These are phyloP conservation scores for Dactylellina leptospora DNA, from an alignment of 2,329 filamentous ascomycete species.

Conservation along the genomic window DNA sequence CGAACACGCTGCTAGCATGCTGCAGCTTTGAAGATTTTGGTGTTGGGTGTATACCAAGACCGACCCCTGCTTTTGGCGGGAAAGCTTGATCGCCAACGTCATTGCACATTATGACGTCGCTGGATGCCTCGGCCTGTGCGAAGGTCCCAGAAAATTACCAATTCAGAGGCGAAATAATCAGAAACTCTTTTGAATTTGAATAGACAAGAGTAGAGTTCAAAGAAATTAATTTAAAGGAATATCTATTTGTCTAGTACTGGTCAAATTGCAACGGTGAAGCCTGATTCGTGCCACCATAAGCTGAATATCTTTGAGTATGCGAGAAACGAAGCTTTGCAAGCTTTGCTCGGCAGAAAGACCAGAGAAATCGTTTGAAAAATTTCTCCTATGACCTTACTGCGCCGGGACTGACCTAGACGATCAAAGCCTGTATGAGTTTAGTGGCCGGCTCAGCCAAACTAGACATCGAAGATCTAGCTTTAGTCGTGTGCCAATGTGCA, in stretches of 20 bases:
- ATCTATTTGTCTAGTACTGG: too few relatives aligned
- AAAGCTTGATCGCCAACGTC: conserved; percentile 29
- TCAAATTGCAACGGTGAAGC: too few relatives aligned
- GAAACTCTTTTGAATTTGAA: background rate
- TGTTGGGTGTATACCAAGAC: conserved; percentile 9
- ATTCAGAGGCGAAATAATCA: background rate
- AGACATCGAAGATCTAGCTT: background rate
- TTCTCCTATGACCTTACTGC: background rate
- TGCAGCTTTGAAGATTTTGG: too few relatives aligned
- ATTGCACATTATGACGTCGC: conserved; percentile 13
- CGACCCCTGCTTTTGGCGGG: background rate
- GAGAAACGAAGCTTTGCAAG: too few relatives aligned
- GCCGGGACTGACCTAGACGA: background rate
- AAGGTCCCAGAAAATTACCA: background rate
- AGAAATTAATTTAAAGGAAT: too few relatives aligned
- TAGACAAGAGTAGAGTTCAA: too few relatives aligned
- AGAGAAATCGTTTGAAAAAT: background rate
- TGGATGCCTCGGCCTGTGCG: background rate
- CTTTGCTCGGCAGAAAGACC: background rate
- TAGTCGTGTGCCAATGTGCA: background rate
- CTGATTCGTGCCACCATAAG: too few relatives aligned
- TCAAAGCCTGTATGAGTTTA: background rate
- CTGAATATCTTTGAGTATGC: too few relatives aligned
- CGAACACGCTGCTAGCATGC: too few relatives aligned
- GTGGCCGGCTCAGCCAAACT: background rate